Conservation (phyloP, 176 grass and related monocot species). For the Phoenix dactylifera region DNA sequence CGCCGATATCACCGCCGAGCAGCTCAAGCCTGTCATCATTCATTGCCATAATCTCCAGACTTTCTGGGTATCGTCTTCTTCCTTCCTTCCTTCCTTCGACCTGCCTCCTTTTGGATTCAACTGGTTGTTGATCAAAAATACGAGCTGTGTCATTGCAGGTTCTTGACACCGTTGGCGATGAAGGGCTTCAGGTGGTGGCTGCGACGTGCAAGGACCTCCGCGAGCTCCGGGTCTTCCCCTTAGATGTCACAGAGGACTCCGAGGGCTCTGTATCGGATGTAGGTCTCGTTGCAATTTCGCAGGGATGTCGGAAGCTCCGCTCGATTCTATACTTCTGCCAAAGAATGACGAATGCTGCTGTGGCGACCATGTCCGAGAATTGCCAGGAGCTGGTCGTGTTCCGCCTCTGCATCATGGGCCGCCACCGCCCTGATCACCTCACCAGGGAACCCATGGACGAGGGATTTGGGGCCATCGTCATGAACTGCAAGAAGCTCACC, state of each 20-base stretch:
- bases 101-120: too few relatives aligned
- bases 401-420: conserved; percentile 90
- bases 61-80: conserved; percentile 50
- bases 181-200: conserved; percentile 51
- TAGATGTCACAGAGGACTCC: conserved; percentile 52
- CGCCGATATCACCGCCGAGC: conserved; percentile 40
- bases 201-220: conserved; percentile 60
- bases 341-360: conserved; percentile 76
- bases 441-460: conserved; percentile 77
- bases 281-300: conserved; percentile 59
- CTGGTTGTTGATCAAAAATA: too few relatives aligned
- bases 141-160: conserved; percentile 29
- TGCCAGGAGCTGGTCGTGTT: conserved; percentile 77
- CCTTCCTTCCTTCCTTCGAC: not conserved
- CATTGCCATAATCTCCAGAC: conserved; percentile 71
- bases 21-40: conserved; percentile 38
- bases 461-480: conserved; percentile 81
- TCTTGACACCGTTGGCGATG: conserved; percentile 71
- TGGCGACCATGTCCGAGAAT: conserved; percentile 62
- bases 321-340: conserved; percentile 95
- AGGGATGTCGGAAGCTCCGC: conserved; percentile 55
- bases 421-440: conserved; percentile 50
- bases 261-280: conserved; percentile 68
- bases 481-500: conserved; percentile 77
- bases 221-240: conserved; percentile 67